Evolutionary conservation across 139 green algal genomes (phyloP), one percentile per base, ranked within the genome.

Genomic region (Chlorella ohadii): DNA sequence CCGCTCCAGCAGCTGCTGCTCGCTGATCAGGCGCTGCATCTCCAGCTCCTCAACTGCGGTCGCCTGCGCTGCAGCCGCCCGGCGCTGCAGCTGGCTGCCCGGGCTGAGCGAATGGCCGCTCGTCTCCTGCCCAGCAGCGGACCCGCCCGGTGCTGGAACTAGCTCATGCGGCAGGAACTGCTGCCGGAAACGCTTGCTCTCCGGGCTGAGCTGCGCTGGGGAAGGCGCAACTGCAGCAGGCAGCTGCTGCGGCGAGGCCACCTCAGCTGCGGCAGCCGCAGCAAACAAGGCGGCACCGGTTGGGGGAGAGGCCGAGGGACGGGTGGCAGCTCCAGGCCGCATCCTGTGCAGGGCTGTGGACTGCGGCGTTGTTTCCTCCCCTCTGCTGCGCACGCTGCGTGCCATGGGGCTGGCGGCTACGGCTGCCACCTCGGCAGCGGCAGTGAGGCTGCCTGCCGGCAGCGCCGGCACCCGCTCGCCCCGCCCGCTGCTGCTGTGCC

Each of bases 1-100:
- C 39, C n/a, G 25, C 39, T 77, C 27, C 15, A 38, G 22, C 70
- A 55, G 39, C 70, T 38, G 27, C 39, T 77, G 36, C 63, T 76
- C 41, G 78, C 64, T 75, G 28, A 66, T 1, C 41, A 55, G n/a
- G 4, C 78, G 64, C 39, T 47, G 78, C 63, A 84, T 47, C 4
- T 71, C 36, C 59, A 82, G 34, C 15, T 72, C 34, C 23, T 38
- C 56, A 1, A 82, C 25, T 0, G 64, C 78, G n/a, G 65, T 0
- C n/a, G 41, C 55, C 19, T n/a, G 33, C 44, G 64, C 41, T 22
- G 28, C 51, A 3, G 78, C 78, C n/a, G 74, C 44, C 78, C 65
- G 64, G n/a, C 44, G 27, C n/a, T 76, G 64, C 41, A 51, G 78
- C 76, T 61, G 76, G 76, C 76, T 82, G 36, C 63, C 76, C 0